A percentile compares a stretch with the other conserved stretches of the same genome.
These are phyloP conservation scores for Lasiosphaeriaceae sp. DNA, from an alignment of 495 filamentous ascomycete species.

Conservation along the genomic window DNA sequence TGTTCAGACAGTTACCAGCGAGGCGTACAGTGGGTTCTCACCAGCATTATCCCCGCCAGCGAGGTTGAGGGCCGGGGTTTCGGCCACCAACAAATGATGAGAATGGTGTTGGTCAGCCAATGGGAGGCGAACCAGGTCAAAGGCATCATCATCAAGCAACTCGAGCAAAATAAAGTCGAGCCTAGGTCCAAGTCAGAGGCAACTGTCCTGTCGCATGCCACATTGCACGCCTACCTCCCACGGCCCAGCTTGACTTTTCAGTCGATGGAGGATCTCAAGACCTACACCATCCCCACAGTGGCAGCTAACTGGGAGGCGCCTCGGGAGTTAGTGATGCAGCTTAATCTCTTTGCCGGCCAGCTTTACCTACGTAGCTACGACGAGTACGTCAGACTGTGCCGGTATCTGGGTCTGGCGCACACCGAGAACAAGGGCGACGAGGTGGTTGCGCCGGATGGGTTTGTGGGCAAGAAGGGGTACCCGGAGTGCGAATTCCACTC, in stretches of 20 bases:
- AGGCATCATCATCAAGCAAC: conserved; percentile 25
- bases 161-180: neutral
- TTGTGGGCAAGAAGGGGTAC: conserved; percentile 35
- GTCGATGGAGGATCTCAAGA: conserved; percentile 46
- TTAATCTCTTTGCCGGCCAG: conserved; percentile 67
- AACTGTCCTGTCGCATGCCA: conserved; percentile 35
- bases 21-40: conserved; percentile 58
- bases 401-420: conserved; percentile 47
- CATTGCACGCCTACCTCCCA: conserved; percentile 57
- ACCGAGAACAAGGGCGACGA: conserved; percentile 7
- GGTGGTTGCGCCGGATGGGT: conserved; percentile 39
- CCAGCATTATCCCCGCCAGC: conserved; percentile 6
- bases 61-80: conserved; percentile 30
- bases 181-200: conserved; percentile 42
- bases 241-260: conserved; percentile 40
- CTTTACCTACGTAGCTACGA: conserved; percentile 53
- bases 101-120: conserved; percentile 57
- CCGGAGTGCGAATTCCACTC: conserved; percentile 26
- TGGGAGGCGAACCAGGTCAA: conserved; percentile 55
- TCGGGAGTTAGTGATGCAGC: conserved; percentile 34
- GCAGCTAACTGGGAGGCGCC: conserved; percentile 10
- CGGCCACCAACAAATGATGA: conserved; percentile 33
- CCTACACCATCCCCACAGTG: conserved; percentile 36
- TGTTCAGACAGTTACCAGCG: conserved; percentile 51
- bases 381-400: conserved; percentile 52